Evolutionary conservation across 257 asterid genomes (phyloP).

Genomic region (Nemophila menziesii): DNA sequence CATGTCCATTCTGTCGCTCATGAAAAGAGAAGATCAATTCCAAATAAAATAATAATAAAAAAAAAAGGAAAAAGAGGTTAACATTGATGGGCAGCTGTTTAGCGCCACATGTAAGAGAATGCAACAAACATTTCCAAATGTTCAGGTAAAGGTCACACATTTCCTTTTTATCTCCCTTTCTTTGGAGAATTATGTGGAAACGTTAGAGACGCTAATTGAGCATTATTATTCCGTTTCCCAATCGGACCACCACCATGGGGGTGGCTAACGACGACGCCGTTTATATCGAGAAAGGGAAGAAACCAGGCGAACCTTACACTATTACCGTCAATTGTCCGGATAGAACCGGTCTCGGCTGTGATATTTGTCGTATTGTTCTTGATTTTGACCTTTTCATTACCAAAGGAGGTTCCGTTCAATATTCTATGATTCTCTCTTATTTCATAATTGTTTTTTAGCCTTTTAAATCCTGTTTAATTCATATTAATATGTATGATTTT

Average conservation of each 20-base stretch:
- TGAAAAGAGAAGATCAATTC: too few relatives aligned
- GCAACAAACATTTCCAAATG: too few relatives aligned
- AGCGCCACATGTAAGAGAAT: too few relatives aligned
- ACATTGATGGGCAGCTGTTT: too few relatives aligned
- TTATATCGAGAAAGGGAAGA: conserved; percentile 51
- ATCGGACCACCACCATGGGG: conserved; percentile 21
- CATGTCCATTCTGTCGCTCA: too few relatives aligned
- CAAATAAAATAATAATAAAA: too few relatives aligned
- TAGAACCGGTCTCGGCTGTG: conserved; percentile 60
- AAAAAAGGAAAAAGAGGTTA: too few relatives aligned
- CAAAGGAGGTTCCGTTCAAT: conserved; percentile 51
- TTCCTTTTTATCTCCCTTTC: not conserved
- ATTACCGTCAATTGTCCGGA: conserved; percentile 64
- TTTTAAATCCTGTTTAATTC: conserved; percentile 5
- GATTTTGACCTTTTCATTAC: conserved; percentile 54
- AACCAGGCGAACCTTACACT: conserved; percentile 46
- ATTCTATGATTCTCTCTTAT: not conserved
- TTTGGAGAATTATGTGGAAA: not conserved
- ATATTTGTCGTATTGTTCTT: conserved; percentile 48
- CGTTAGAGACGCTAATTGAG: not conserved
- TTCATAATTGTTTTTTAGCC: not conserved
- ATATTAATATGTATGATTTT: not conserved
- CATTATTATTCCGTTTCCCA: not conserved
- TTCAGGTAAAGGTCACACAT: too few relatives aligned
- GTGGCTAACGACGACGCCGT: conserved; percentile 48